These are phyloP conservation scores for Auriscalpium microsporum DNA, from an alignment of 768 basidiomycete species.

Conservation along the genomic window DNA sequence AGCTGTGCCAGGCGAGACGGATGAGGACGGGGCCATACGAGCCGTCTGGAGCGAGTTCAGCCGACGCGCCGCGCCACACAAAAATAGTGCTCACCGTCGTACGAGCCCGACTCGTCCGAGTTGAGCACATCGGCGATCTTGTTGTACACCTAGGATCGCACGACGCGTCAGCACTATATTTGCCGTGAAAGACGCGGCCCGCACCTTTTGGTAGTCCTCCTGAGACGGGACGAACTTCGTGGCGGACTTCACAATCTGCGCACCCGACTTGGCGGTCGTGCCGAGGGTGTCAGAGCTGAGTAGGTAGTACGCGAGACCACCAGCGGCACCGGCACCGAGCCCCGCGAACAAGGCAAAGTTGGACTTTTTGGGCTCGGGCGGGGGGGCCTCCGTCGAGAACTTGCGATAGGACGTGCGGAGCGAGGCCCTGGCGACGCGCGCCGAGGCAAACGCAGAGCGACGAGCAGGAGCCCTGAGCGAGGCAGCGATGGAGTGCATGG, in stretches of 20 bases:
- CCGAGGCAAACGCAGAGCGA: conserved; percentile 9
- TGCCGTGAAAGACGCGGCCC: conserved; percentile 1
- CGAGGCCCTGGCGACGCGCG: conserved; percentile 6
- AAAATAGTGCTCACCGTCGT: conserved; percentile 60
- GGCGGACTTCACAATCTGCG: conserved; percentile 53
- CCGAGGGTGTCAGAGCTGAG: conserved; percentile 40
- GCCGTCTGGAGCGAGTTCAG: conserved; percentile 47
- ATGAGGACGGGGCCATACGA: conserved; percentile 83
- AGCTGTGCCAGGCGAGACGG: conserved; percentile 91
- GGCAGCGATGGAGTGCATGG: conserved; percentile 6
- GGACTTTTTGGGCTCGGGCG: conserved; percentile 36
- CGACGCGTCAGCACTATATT: neutral
- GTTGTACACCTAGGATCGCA: conserved; percentile 70
- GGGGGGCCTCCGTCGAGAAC: conserved; percentile 47
- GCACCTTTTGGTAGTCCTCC: conserved; percentile 85
- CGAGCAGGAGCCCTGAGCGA: conserved; percentile 11
- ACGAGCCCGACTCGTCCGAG: conserved; percentile 53
- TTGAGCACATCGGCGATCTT: conserved; percentile 71
- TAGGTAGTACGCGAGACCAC: conserved; percentile 58
- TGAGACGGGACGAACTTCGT: conserved; percentile 67
- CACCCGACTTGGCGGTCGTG: conserved; percentile 51
- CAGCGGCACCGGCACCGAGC: conserved; percentile 49
- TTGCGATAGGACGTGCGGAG: conserved; percentile 42
- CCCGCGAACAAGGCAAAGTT: conserved; percentile 52
- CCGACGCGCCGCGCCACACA: neutral